A percentile compares a stretch with the other conserved stretches of the same genome.
Evolutionary conservation across 495 filamentous ascomycete genomes (phyloP).

Genomic region (Daldinia loculata): DNA sequence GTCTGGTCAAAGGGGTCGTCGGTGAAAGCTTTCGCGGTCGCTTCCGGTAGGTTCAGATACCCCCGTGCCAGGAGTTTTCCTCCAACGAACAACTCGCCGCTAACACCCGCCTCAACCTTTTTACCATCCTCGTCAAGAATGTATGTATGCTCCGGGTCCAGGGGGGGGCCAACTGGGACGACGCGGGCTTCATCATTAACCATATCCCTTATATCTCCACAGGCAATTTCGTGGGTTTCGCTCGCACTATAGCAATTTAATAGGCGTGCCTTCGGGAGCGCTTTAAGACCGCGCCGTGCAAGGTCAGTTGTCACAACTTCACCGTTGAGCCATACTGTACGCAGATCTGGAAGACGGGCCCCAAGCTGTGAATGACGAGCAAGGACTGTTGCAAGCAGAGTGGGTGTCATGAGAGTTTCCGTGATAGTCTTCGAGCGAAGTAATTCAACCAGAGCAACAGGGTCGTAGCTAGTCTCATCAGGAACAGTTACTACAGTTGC

Average conservation of each 20-base stretch:
- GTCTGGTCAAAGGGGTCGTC: slow-evolving; percentile 53
- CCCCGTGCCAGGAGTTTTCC: slow-evolving; percentile 72
- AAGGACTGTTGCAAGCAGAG: slow-evolving; percentile 70
- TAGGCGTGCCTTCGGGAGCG: slow-evolving; percentile 68
- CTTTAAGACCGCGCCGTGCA: slow-evolving; percentile 65
- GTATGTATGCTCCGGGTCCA: slow-evolving; percentile 66
- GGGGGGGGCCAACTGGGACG: slow-evolving; percentile 69
- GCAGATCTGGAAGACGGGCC: slow-evolving; percentile 63
- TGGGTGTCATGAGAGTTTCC: slow-evolving; percentile 79
- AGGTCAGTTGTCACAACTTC: slow-evolving; percentile 76
- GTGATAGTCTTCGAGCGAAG: slow-evolving; percentile 66
- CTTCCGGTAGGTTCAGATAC: slow-evolving; percentile 76
- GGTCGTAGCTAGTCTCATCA: slow-evolving; percentile 74
- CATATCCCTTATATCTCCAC: slow-evolving; percentile 72
- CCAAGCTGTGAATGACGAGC: slow-evolving; percentile 66
- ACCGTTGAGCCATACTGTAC: slow-evolving; percentile 73
- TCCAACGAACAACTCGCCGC: slow-evolving; percentile 75
- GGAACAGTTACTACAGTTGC: slow-evolving; percentile 72
- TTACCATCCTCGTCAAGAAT: slow-evolving; percentile 67
- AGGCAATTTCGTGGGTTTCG: slow-evolving; percentile 77
- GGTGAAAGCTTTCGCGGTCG: slow-evolving; percentile 71
- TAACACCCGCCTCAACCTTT: slow-evolving; percentile 51
- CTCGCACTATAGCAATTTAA: slow-evolving; percentile 78
- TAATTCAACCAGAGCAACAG: slow-evolving; percentile 69
- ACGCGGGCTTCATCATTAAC: slow-evolving; percentile 54